Conservation (phyloP, 352 stramenopile genomes). For the Pythium sp. region DNA sequence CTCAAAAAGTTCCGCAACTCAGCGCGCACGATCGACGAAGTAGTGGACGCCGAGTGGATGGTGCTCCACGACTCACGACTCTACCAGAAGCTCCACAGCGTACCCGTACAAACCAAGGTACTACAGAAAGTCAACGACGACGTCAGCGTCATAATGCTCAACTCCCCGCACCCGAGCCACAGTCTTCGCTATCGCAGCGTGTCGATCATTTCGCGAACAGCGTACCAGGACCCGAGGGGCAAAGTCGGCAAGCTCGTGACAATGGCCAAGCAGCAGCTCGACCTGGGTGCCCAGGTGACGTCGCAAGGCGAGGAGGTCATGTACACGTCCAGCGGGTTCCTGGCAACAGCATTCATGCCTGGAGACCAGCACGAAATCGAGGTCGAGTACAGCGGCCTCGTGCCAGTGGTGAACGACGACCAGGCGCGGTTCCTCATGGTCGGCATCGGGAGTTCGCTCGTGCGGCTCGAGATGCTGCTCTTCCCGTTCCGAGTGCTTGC, state of each 20-base stretch:
- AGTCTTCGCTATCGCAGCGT: slow-evolving; percentile 6
- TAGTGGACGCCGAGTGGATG: neutral
- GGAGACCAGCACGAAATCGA: neutral
- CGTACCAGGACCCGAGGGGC: neutral
- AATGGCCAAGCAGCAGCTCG: slow-evolving; percentile 4
- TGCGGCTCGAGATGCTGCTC: slow-evolving; percentile 5
- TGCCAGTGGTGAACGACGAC: neutral
- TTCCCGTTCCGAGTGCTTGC: neutral
- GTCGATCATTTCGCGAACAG: neutral
- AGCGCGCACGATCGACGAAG: slow-evolving; percentile 2
- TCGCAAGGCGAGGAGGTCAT: neutral
- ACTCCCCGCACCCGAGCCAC: neutral
- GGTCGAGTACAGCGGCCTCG: slow-evolving; percentile 4
- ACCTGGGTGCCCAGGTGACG: neutral
- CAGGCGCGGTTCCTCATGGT: slow-evolving; percentile 5
- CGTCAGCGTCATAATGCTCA: slow-evolving; percentile 1
- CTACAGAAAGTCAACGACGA: neutral
- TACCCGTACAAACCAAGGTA: neutral
- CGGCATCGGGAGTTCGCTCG: neutral
- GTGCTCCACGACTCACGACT: slow-evolving; percentile 1
- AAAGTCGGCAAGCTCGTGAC: neutral
- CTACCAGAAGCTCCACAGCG: slow-evolving; percentile 8
- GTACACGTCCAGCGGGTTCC: neutral
- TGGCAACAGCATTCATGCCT: slow-evolving; percentile 4
- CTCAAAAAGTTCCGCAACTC: slow-evolving; percentile 6